Conservation (phyloP, 108 stramenopile genomes). For the Skeletonema costatum region DNA sequence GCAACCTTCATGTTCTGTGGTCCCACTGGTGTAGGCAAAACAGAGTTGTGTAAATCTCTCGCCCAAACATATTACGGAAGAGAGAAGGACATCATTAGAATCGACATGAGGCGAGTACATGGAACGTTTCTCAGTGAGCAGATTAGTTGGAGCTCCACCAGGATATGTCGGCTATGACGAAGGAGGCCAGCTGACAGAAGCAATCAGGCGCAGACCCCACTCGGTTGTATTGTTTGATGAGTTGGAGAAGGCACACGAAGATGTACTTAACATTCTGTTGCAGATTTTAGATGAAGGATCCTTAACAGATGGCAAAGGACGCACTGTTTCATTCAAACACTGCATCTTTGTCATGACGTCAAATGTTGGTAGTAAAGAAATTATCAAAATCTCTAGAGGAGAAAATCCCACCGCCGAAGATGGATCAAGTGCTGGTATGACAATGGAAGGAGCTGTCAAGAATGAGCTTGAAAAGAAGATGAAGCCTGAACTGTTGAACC, state of each 20-base stretch:
- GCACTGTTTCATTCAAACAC: constrained; percentile 93
- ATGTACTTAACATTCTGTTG: constrained; percentile 91
- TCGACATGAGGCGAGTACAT: constrained; percentile 96
- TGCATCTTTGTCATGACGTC: constrained; percentile 96
- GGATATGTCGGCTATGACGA: constrained; percentile 95
- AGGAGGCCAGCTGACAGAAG: constrained; percentile 96
- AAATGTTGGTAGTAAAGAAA: constrained; percentile 90
- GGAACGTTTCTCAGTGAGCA: constrained; percentile 91
- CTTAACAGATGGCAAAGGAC: constrained; percentile 95
- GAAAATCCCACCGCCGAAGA: constrained; percentile 37
- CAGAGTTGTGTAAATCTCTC: constrained; percentile 88
- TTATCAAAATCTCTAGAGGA: constrained; percentile 68
- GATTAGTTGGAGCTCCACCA: constrained; percentile 92
- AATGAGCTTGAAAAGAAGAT: constrained; percentile 65
- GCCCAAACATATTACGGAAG: constrained; percentile 85
- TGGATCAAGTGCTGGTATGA: constrained; percentile 41
- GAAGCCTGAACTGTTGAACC: constrained; percentile 94
- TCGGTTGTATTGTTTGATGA: constrained; percentile 81
- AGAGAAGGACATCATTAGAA: constrained; percentile 88
- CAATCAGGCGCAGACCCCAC: constrained; percentile 80
- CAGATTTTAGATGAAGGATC: constrained; percentile 96
- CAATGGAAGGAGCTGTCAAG: constrained; percentile 60
- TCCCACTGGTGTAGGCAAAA: constrained; percentile 88
- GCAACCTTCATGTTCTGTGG: constrained; percentile 90
- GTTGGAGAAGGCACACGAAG: constrained; percentile 92